Percentiles rank a stretch among this genome's conserved stretches.
phyloP scores from a whole-genome alignment of 139 green algal species.

The Chlamydomonas asymmetrica region DNA sequence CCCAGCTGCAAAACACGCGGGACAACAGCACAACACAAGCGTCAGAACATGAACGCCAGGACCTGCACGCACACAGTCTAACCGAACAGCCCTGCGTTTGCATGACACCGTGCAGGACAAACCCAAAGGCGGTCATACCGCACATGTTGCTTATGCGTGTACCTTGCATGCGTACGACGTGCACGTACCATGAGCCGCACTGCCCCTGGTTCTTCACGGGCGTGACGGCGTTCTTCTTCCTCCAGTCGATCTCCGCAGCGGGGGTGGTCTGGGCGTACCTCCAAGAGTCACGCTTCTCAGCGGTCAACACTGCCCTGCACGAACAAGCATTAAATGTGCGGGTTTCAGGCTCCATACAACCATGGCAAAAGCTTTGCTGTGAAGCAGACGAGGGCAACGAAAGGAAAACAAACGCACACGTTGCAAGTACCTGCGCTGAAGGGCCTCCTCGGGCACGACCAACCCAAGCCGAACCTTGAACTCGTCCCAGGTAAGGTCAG shows the following conservation, averaged over 20 bases:
- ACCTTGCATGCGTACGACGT: constrained; percentile 50
- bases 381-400: too few relatives aligned
- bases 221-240: too few relatives aligned
- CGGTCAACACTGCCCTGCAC: too few relatives aligned
- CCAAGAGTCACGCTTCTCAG: too few relatives aligned
- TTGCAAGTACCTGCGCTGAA: not conserved
- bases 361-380: too few relatives aligned
- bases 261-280: too few relatives aligned
- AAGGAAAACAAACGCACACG: not conserved
- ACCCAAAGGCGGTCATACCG: too few relatives aligned
- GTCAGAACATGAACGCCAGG: not conserved
- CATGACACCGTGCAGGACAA: not conserved
- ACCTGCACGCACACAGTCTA: not conserved
- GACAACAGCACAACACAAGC: too few relatives aligned
- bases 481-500: constrained; percentile 87
- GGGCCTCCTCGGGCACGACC: constrained; percentile 24
- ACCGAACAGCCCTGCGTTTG: not conserved
- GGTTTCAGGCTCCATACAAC: too few relatives aligned
- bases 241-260: too few relatives aligned
- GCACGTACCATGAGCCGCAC: constrained; percentile 50
- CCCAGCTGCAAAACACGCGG: too few relatives aligned
- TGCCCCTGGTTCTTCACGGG: constrained; percentile 92
- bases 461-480: constrained; percentile 66
- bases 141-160: not conserved
- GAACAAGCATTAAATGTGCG: too few relatives aligned